Percentiles rank a stretch among this genome's conserved stretches.
Evolutionary conservation across 2,329 filamentous ascomycete genomes (phyloP).

Genomic region (Monilinia aucupariae): DNA sequence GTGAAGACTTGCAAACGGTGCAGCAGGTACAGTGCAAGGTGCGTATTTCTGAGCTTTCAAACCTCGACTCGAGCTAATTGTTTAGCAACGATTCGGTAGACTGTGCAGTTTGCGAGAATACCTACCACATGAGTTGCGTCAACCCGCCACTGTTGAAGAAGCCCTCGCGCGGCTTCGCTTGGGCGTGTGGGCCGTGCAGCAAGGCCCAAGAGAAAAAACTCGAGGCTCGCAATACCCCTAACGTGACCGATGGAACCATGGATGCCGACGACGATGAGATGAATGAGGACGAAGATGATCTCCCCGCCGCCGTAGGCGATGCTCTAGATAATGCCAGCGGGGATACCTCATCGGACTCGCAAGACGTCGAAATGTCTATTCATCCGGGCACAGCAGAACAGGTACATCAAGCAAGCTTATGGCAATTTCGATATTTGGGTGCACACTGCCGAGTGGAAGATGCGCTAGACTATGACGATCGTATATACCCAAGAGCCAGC

Average conservation of each 20-base stretch:
- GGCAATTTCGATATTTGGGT: slow-evolving; percentile 93
- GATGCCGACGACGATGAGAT: slow-evolving; percentile 61
- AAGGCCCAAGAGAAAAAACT: slow-evolving; percentile 90
- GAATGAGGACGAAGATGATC: slow-evolving; percentile 66
- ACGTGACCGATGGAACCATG: slow-evolving; percentile 58
- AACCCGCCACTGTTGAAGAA: slow-evolving; percentile 89
- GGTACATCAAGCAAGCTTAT: slow-evolving; percentile 85
- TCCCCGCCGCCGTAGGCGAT: slow-evolving; percentile 47
- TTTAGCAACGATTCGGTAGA: slow-evolving; percentile 86
- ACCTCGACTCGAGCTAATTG: slow-evolving; percentile 12
- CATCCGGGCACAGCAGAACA: slow-evolving; percentile 72
- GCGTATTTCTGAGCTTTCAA: slow-evolving; percentile 38
- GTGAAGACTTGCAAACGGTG: slow-evolving; percentile 96
- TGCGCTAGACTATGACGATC: slow-evolving; percentile 91
- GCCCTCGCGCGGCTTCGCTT: slow-evolving; percentile 93
- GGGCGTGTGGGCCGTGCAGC: slow-evolving; percentile 95
- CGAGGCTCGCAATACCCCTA: slow-evolving; percentile 82
- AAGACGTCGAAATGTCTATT: slow-evolving; percentile 51
- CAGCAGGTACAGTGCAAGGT: slow-evolving; percentile 84
- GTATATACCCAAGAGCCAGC: slow-evolving; percentile 92
- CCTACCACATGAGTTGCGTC: slow-evolving; percentile 98
- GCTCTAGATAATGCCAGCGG: slow-evolving; percentile 48
- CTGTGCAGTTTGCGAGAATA: slow-evolving; percentile 89
- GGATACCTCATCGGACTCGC: slow-evolving; percentile 53
- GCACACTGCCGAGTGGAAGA: slow-evolving; percentile 95